Evolutionary conservation across 805 yeast genomes (phyloP), one percentile per base, ranked within the genome.

Genomic region (Blastobotrys chiropterorum): DNA sequence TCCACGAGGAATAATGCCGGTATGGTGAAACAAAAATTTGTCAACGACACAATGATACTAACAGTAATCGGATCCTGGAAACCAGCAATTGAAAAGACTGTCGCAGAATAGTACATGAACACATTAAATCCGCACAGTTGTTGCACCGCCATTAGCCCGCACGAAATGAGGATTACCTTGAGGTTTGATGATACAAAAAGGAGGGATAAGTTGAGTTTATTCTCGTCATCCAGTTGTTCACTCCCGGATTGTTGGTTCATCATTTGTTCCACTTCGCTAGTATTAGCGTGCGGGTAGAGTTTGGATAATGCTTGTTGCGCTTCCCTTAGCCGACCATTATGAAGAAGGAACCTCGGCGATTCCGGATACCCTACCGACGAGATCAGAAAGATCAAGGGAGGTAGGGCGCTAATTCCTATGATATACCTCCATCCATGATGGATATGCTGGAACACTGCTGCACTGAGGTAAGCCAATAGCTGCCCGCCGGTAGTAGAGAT

Each of bases 81-180:
- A 1, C 98, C 99, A 53, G 90, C 87, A 43, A 89, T 81, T 67
- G 89, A 83, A 65, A 94, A 94, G 59, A 94, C 85, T 1, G 97
- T 90, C 31, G 95, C 83, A 46, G 95, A 85, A 71, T 90, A 92
- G 73, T 94, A 92, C 96, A 94, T 88, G 62, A 94, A 78, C 4
- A 97, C 87, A 72, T 92, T 94, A 80, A 92, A 90, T 58, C 98
- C 98, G 16, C 96, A 86, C 61, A 92, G 87, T 71, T 94, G 99
- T 73, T 92, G 98, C 62, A 92, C 83, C 53, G 95, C 97, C 73
- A 94, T 98, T 58, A 94, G 72, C 38, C 95, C 96, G 74, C 97
- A 90, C 5, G 92, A 94, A 62, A 92, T 81, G 31, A 89, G 72
- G 56, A 92, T 76, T 6, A 97, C 98, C 63, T 98, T 81, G 54